These are phyloP conservation scores for Fusarium penzigii DNA, from an alignment of 2,329 filamentous ascomycete genomes.

Conservation along the genomic window DNA sequence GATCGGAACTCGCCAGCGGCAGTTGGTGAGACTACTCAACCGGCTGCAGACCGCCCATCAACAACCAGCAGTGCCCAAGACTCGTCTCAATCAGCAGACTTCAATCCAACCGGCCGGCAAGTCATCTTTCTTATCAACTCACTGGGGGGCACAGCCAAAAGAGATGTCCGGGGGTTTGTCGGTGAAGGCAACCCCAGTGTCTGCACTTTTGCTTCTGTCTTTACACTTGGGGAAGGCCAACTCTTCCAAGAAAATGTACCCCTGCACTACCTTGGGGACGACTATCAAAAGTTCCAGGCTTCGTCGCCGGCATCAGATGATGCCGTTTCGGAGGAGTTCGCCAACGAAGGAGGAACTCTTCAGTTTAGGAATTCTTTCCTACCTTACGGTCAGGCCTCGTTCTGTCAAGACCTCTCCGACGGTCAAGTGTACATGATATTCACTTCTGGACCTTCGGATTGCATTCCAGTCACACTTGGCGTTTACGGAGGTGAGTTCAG, in stretches of 20 bases:
- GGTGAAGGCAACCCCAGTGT: background rate
- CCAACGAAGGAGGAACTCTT: constrained; percentile 1
- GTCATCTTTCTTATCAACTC: constrained; percentile 1
- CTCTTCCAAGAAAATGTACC: background rate
- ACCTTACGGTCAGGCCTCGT: background rate
- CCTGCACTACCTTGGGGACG: background rate
- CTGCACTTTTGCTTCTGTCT: constrained; percentile 1
- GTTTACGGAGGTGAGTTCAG: background rate
- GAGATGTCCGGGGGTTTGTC: background rate
- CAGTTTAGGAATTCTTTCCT: background rate
- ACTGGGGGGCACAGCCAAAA: background rate
- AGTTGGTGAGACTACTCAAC: background rate
- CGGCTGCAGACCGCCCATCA: background rate
- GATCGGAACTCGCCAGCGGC: background rate
- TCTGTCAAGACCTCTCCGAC: background rate
- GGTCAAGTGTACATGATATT: constrained; percentile 1
- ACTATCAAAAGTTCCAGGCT: background rate
- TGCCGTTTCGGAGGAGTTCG: background rate
- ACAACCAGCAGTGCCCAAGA: background rate
- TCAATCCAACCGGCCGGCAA: background rate
- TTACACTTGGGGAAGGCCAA: background rate
- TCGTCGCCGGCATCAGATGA: background rate
- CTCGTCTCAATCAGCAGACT: background rate
- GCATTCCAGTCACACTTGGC: background rate
- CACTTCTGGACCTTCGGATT: background rate